A percentile compares a stretch with the other conserved stretches of the same genome.
Conservation (phyloP, 441 rosid species). For the Jatropha multifida region DNA sequence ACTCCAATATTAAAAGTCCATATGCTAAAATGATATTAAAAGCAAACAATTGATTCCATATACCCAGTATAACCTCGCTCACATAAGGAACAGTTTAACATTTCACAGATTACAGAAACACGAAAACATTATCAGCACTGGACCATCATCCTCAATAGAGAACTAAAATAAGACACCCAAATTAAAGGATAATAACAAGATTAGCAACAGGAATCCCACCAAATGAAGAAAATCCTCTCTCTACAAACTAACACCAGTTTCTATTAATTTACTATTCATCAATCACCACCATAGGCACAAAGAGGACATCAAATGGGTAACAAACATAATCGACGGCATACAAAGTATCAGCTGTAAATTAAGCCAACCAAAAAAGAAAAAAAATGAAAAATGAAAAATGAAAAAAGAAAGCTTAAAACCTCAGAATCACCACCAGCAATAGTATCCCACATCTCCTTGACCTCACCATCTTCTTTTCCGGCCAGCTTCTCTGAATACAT, state of each 20-base stretch:
- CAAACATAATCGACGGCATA: not conserved
- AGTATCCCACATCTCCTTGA: slow-evolving; percentile 93
- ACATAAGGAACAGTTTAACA: not conserved
- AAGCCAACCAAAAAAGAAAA: not conserved
- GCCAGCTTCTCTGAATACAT: slow-evolving; percentile 26
- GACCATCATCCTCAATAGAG: not conserved
- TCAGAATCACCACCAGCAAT: slow-evolving; percentile 87
- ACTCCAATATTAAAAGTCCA: not conserved
- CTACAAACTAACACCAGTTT: slow-evolving; percentile 3
- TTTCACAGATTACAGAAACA: not conserved
- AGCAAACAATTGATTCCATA: not conserved
- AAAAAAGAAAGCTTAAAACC: slow-evolving; percentile 36
- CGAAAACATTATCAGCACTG: not conserved
- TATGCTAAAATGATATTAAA: not conserved
- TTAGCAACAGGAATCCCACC: not conserved
- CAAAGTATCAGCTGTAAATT: not conserved
- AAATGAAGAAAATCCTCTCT: not conserved
- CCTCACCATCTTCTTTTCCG: slow-evolving; percentile 48
- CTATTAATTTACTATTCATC: not conserved
- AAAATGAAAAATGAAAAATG: not conserved
- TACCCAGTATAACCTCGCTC: not conserved
- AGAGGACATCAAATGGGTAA: not conserved
- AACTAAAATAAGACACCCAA: not conserved
- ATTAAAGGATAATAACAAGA: not conserved
- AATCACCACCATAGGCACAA: not conserved